Percentiles rank a stretch among this genome's conserved stretches.
Evolutionary conservation across 1,284 basidiomycete genomes (phyloP).

Genomic region (Flammula alnicola): DNA sequence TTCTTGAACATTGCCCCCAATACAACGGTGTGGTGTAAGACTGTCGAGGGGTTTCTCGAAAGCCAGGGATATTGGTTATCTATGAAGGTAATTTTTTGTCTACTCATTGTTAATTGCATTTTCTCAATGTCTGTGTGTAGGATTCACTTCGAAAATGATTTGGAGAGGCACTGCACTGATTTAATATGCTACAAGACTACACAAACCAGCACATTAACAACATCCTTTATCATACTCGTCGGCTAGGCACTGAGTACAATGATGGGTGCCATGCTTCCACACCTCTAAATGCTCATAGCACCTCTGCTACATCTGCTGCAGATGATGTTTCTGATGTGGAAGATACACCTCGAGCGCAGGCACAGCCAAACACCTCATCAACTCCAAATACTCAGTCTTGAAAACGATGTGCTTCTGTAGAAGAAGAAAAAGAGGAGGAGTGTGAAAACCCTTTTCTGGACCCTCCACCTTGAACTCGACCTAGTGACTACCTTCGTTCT

Average conservation of each 20-base stretch:
- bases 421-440: background rate
- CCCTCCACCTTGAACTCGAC: background rate
- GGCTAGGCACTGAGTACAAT: background rate
- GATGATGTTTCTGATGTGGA: too few relatives aligned
- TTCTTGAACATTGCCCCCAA: constrained; percentile 18
- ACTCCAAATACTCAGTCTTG: too few relatives aligned
- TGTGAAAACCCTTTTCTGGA: background rate
- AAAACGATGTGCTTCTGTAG: background rate
- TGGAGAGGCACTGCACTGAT: constrained; percentile 16
- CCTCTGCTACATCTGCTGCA: too few relatives aligned
- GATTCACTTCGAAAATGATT: constrained; percentile 10
- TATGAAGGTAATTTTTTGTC: constrained; percentile 5
- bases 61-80: constrained; percentile 10
- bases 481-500: constrained; percentile 14
- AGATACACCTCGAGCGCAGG: too few relatives aligned
- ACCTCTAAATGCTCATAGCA: too few relatives aligned
- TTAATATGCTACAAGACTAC: constrained; percentile 9
- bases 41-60: constrained; percentile 11
- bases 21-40: constrained; percentile 18
- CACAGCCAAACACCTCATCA: too few relatives aligned
- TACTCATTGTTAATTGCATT: background rate
- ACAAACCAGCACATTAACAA: constrained; percentile 4
- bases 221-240: background rate
- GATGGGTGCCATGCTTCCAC: too few relatives aligned
- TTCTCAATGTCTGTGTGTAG: background rate